These are phyloP conservation scores for Cryptococcus deneoformans DNA, from an alignment of 1,284 basidiomycete genomes.

Conservation along the genomic window DNA sequence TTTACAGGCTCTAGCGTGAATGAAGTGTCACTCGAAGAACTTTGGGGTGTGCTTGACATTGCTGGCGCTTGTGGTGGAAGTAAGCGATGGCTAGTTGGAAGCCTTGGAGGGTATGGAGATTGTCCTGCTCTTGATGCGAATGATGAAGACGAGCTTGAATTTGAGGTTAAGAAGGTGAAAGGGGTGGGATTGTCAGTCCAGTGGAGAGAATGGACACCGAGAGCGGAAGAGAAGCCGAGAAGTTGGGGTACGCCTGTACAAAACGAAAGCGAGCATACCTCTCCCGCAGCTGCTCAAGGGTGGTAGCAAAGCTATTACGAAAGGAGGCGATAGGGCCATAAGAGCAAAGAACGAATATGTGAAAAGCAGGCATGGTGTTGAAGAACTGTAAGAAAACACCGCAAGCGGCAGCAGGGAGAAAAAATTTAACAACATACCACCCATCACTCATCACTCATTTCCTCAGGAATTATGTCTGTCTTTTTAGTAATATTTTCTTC, in stretches of 20 bases:
- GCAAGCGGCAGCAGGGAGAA: too few relatives aligned
- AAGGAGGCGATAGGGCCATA: too few relatives aligned
- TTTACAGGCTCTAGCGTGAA: slow-evolving; percentile 46
- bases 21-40: slow-evolving; percentile 57
- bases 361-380: too few relatives aligned
- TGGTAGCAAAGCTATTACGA: too few relatives aligned
- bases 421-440: too few relatives aligned
- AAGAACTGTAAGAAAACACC: too few relatives aligned
- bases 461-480: too few relatives aligned
- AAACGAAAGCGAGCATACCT: too few relatives aligned
- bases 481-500: too few relatives aligned
- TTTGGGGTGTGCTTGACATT: slow-evolving; percentile 66
- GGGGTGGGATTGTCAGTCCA: slow-evolving; percentile 1
- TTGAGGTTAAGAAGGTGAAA: slow-evolving; percentile 22
- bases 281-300: too few relatives aligned
- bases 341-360: too few relatives aligned
- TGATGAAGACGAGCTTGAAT: slow-evolving; percentile 15
- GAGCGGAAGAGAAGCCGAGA: background rate
- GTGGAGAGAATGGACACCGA: slow-evolving; percentile 19
- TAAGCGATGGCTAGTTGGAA: slow-evolving; percentile 39
- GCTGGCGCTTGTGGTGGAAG: slow-evolving; percentile 63
- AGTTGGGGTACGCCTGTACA: background rate
- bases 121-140: slow-evolving; percentile 16
- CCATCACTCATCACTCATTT: too few relatives aligned
- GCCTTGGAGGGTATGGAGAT: slow-evolving; percentile 48